These are phyloP conservation scores for Phanerodontia chrysosporium DNA, from an alignment of 768 basidiomycete genomes.

Conservation along the genomic window DNA sequence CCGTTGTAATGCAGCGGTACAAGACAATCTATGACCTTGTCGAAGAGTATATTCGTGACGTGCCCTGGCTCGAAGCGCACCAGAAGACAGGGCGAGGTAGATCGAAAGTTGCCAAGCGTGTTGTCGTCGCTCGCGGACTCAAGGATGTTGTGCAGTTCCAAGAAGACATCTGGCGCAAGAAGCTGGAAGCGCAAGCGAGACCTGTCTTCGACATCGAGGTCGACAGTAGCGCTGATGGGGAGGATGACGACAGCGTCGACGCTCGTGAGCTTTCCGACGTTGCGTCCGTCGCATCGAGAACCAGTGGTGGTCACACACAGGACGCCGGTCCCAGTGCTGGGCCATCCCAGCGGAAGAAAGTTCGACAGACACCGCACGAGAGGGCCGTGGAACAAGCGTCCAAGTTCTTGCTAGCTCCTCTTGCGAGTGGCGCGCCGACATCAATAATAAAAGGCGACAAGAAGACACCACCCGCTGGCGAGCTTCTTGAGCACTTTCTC, in stretches of 20 bases:
- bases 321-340: neutral
- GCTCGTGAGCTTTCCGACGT: slow-evolving; percentile 1
- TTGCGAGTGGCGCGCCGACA: slow-evolving; percentile 20
- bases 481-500: slow-evolving; percentile 52
- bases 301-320: neutral
- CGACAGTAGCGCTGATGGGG: slow-evolving; percentile 27
- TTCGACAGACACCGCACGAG: slow-evolving; percentile 26
- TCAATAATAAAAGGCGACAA: neutral
- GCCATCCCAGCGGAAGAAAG: slow-evolving; percentile 23
- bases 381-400: slow-evolving; percentile 41
- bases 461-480: slow-evolving; percentile 3
- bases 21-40: slow-evolving; percentile 59
- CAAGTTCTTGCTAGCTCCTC: slow-evolving; percentile 56
- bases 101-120: slow-evolving; percentile 59
- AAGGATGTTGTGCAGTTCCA: slow-evolving; percentile 69
- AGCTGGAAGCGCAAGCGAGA: slow-evolving; percentile 30
- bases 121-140: slow-evolving; percentile 60
- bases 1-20: slow-evolving; percentile 66
- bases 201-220: slow-evolving; percentile 35
- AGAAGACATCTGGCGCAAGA: slow-evolving; percentile 52
- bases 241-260: slow-evolving; percentile 14
- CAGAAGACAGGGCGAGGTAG: slow-evolving; percentile 40
- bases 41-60: slow-evolving; percentile 52
- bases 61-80: slow-evolving; percentile 72
- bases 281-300: neutral